Evolutionary conservation across 2,329 filamentous ascomycete species (phyloP), one percentile per base, ranked within the genome.

Genomic region (Coniella vitis): DNA sequence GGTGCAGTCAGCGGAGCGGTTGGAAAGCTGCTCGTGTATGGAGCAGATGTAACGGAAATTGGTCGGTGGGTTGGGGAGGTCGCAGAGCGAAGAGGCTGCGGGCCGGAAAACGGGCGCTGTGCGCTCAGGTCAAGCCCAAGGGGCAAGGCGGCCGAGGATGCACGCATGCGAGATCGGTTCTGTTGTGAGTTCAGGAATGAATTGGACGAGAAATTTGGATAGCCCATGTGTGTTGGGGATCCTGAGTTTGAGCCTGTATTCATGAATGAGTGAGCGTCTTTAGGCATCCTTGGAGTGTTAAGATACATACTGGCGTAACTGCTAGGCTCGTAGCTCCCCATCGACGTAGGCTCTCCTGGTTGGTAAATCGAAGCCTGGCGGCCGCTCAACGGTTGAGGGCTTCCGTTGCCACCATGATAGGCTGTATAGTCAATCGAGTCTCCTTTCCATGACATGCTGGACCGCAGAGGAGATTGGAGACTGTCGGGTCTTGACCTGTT

Each of bases 371-470:
- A 69, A 38, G 70, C 69, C 32, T 75, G 73, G 43, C 75, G 66
- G 36, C 69, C 69, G 38, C 65, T 64, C 32, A 74, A 63, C 43
- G 66, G 68, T 16, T 46, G 45, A 3, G 77, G 71, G 57, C 73
- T 78, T 7, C 64, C 60, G 48, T 67, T 69, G 8, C 66, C 65
- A 17, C 38, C 45, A 40, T 73, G 69, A 57, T 78, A 81, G 10
- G 68, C 70, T 10, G 68, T 70, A 59, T 81, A 83, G 57, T 81
- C 77, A 49, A 82, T 72, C 1, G 74, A 67, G 53, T 79, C 76
- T 13, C 76, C 75, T 61, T 81, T 82, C 79, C 79, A 83, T 12
- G 78, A 76, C 75, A 82, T 78, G 58, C 74, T 78, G 9, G 78
- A 71, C 32, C 78, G 69, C 39, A 83, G 63, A 3, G 79, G 77